These are phyloP conservation scores for Triglochin maritima DNA, from an alignment of 106 monocot genomes.

Conservation along the genomic window DNA sequence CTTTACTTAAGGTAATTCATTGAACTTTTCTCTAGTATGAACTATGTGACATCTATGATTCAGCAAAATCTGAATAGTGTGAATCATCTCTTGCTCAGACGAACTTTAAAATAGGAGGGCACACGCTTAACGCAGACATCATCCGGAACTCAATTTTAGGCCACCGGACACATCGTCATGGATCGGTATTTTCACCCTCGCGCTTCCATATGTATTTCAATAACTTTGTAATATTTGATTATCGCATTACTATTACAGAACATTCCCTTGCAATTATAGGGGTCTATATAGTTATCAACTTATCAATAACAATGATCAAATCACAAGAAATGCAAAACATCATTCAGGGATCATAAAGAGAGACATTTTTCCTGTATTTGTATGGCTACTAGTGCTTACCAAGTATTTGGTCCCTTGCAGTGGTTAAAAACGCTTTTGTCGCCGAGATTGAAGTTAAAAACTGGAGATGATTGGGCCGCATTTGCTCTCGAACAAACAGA, in stretches of 20 bases:
- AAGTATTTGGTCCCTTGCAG: conserved; percentile 14
- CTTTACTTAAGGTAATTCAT: conserved; percentile 47
- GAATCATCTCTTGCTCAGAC: conserved; percentile 34
- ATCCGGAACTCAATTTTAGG: conserved; percentile 65
- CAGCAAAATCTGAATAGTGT: not conserved
- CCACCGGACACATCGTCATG: conserved; percentile 60
- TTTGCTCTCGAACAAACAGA: conserved; percentile 60
- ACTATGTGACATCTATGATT: not conserved
- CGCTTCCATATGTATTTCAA: not conserved
- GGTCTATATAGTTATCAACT: too few relatives aligned
- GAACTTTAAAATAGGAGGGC: conserved; percentile 54
- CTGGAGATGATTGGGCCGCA: conserved; percentile 52
- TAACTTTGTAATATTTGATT: too few relatives aligned
- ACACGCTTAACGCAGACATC: conserved; percentile 40
- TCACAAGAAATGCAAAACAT: too few relatives aligned
- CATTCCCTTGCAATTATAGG: too few relatives aligned
- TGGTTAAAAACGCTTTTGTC: conserved; percentile 47
- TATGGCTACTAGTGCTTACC: not conserved
- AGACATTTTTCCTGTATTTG: not conserved
- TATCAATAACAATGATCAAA: too few relatives aligned
- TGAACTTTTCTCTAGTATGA: not conserved
- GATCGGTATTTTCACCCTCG: conserved; percentile 32
- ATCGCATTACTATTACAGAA: too few relatives aligned
- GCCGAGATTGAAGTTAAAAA: conserved; percentile 49
- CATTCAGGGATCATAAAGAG: too few relatives aligned